Conservation (phyloP, 73 alveolate genomes). For the Tetrahymena borealis region DNA sequence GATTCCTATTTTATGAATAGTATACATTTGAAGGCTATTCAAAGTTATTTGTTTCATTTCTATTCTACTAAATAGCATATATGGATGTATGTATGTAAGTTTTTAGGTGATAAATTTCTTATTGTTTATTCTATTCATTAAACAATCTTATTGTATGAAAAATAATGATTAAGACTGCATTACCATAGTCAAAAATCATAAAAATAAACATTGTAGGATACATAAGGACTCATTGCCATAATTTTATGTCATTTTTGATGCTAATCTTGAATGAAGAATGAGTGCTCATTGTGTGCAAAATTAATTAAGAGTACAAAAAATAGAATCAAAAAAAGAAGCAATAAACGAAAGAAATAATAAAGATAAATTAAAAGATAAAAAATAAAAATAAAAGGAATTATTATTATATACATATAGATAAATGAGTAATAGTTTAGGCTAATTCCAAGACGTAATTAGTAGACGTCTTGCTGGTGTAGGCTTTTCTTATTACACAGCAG, state of each 20-base stretch:
- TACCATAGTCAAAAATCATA: too few species aligned
- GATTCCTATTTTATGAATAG: too few species aligned
- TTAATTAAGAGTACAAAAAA: not conserved
- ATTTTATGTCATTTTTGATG: not conserved
- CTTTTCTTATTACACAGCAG: slow-evolving; percentile 61
- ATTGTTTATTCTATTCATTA: too few species aligned
- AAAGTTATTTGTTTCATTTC: too few species aligned
- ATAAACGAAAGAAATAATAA: not conserved
- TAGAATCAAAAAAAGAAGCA: slow-evolving; percentile 1
- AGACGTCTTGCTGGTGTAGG: slow-evolving; percentile 11
- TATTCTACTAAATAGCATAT: too few species aligned
- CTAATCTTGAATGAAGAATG: not conserved
- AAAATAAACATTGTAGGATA: too few species aligned
- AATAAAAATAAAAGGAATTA: not conserved
- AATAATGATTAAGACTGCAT: too few species aligned
- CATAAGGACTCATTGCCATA: too few species aligned
- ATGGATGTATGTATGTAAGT: too few species aligned
- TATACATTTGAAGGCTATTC: too few species aligned
- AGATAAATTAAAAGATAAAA: not conserved
- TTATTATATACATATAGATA: not conserved
- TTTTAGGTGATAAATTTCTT: too few species aligned
- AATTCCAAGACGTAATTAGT: not conserved
- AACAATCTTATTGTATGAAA: too few species aligned
- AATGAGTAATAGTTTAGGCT: slow-evolving; percentile 1
- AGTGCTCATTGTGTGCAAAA: slow-evolving; percentile 1